A percentile compares a stretch with the other conserved stretches of the same genome.
These are phyloP conservation scores for Leptodontidium sp. DNA, from an alignment of 2,329 filamentous ascomycete species.

Conservation along the genomic window DNA sequence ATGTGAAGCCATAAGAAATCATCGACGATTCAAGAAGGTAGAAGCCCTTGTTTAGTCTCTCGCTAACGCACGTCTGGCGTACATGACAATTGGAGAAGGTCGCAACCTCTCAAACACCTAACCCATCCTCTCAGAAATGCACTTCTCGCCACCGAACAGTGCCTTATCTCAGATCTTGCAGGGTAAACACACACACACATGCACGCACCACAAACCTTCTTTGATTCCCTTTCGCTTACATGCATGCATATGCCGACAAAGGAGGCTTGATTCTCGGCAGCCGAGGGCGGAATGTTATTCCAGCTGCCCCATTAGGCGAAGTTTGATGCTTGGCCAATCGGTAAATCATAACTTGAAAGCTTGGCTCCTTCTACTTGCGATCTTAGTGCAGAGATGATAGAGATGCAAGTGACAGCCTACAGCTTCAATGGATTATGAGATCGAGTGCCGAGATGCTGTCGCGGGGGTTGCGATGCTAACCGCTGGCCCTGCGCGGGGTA, in stretches of 20 bases:
- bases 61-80: constrained; percentile 1
- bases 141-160: constrained; percentile 9
- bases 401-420: constrained; percentile 1
- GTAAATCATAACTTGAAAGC: background rate
- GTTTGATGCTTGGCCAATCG: constrained; percentile 5
- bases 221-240: background rate
- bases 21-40: constrained; percentile 11
- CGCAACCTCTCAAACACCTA: background rate
- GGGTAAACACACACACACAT: background rate
- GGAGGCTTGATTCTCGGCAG: constrained; percentile 15
- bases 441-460: background rate
- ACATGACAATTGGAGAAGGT: constrained; percentile 5
- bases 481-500: constrained; percentile 9
- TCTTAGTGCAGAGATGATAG: background rate
- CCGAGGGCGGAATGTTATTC: constrained; percentile 15
- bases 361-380: constrained; percentile 13
- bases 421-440: background rate
- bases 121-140: background rate
- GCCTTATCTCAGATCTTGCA: constrained; percentile 13
- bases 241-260: constrained; percentile 7
- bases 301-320: constrained; percentile 5
- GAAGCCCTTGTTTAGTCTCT: background rate
- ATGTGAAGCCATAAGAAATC: background rate
- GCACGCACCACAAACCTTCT: background rate
- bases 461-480: background rate